These are phyloP conservation scores for Aristolochia californica DNA, from an alignment of 164 flowering plant genomes.

Conservation along the genomic window DNA sequence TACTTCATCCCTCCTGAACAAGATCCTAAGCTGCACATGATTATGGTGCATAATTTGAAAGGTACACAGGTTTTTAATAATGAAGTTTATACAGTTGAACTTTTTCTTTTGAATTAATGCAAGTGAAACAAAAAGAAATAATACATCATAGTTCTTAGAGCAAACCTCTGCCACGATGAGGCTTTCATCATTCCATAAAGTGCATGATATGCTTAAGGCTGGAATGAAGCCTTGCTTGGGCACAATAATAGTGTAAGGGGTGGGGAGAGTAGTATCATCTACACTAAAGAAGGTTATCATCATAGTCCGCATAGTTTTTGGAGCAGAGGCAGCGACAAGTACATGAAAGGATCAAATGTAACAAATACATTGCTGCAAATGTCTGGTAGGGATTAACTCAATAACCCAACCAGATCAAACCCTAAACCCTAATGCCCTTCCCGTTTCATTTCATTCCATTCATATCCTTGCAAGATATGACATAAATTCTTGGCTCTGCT, in stretches of 20 bases:
- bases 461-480: no score
- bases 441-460: no score
- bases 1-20: no score
- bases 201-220: conserved; percentile 55
- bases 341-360: conserved; percentile 94
- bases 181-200: conserved; percentile 51
- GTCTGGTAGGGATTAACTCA: no score
- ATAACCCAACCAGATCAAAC: no score
- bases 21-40: no score
- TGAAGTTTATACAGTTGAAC: no score
- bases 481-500: no score
- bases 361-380: conserved; percentile 69
- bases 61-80: no score
- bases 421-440: no score
- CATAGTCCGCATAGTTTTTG: conserved; percentile 71
- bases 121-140: background rate
- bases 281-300: conserved; percentile 60
- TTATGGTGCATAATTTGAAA: no score
- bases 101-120: background rate
- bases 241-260: conserved; percentile 51
- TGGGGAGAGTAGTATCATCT: conserved; percentile 44
- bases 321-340: conserved; percentile 84
- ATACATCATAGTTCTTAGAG: conserved; percentile 1
- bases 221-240: conserved; percentile 66
- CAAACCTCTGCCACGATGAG: conserved; percentile 80